Evolutionary conservation across 2,329 filamentous ascomycete genomes (phyloP), one percentile per base, ranked within the genome.

Genomic region (Hypoxylon sp.): DNA sequence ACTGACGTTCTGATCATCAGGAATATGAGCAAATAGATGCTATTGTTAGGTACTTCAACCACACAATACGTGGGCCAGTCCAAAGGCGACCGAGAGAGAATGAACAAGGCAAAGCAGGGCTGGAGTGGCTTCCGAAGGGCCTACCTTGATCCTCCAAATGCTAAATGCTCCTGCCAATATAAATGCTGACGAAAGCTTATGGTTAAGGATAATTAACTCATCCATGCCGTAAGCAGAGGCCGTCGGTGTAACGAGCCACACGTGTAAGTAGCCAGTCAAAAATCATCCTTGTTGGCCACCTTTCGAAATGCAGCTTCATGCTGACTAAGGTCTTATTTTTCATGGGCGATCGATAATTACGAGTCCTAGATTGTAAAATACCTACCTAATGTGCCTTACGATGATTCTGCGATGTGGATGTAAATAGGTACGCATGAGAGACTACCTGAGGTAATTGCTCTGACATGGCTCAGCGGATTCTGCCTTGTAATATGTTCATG

Each of bases 241-340:
- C 49, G 30, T 41, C 9, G 13, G 48, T 55, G 49, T 49, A 55
- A 64, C 55, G 53, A 59, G 23, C 11, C 13, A 45, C 46, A 28
- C 7, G 13, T 46, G 17, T 28, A 10, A 49, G 43, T 10, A 10
- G 13, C 19, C n/a, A 21, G 43, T 21, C 9, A 21, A 19, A n/a
- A 28, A 28, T 48, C 17, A 38, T 17, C 38, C 30, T 19, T 28
- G 23, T 23, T 41, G 3, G 30, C 28, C 5, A 45, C 14, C 11
- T 41, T 14, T 4, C 19, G 45, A 13, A 30, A 41, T 34, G 19
- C 23, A 32, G 45, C 36, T 25, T 30, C 14, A 32, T 43, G 14
- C 10, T 25, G 2, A 13, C 19, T 30, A 17, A 14, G 3, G 21
- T 46, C 50, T 56, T 43, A 30, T 23, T 5, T n/a, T n/a, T 43